Base-by-base conservation (phyloP, 305 asterid genomes). In the Fraxinus angustifolia region DNA sequence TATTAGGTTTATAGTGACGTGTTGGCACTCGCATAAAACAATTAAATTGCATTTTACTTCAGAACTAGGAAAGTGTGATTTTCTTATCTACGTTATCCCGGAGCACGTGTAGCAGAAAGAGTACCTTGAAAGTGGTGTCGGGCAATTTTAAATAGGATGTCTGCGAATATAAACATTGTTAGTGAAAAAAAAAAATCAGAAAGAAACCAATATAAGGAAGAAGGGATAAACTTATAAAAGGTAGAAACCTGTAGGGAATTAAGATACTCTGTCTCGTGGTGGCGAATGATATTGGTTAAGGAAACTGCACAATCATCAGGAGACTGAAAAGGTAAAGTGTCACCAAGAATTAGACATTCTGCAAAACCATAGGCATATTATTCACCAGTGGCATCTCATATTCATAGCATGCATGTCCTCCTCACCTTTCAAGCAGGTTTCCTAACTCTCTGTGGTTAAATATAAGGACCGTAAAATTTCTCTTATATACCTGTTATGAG, bases 71-170 rank as follows among this genome's bases (percentile, higher is more conserved):
- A 60, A 62, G 19, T 76, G 67, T 48, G 65, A 34, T 75, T 70
- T 33, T 56, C 65, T 38, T 65, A 33, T 16, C 8, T 53, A 40
- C 67, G 17, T 79, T 28, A 23, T 36, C 3, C 26, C 56, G 48
- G 17, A 75, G 31, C 76, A 40, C 31, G 58, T 72, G 34, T 73
- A 80, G 75, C 62, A 78, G 11, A 58, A 56, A 60, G 79, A 33
- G 77, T 91, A 95, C 99, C 99, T 95, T 95, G 91, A 95, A 95
- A 86, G 99, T 95, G 84, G 96, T 87, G 80, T 95, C 98, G 0
- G 98, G 93, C 86, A 95, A 88, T 75, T 91, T 87, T 62, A 89
- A 85, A 85, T 93, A 95, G 72, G 97, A 92, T 76, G 80, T 75
- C 99, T 95, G 97, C 86, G 87, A 89, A 84, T 79, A 81, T 76